Conservation (phyloP, 2,329 filamentous ascomycete genomes). For the Colletotrichum karsti region DNA sequence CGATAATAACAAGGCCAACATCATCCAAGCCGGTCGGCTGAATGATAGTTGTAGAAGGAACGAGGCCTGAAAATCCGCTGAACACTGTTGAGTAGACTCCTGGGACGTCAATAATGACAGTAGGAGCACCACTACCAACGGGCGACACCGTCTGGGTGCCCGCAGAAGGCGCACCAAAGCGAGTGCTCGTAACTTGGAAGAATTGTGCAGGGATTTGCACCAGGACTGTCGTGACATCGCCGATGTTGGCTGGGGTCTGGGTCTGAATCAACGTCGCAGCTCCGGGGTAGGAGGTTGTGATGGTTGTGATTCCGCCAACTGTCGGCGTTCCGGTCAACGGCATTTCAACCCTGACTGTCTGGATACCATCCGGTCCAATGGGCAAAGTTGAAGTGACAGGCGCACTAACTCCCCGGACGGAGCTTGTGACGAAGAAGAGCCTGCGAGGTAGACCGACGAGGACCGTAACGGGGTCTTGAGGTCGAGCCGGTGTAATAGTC, state of each 20-base stretch:
- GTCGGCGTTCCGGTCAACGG: background rate
- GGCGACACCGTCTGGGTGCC: conserved; percentile 6
- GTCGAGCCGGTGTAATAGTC: background rate
- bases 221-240: conserved; percentile 10
- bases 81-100: conserved; percentile 5
- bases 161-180: conserved; percentile 12
- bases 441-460: background rate
- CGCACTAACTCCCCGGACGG: background rate
- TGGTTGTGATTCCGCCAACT: conserved; percentile 2
- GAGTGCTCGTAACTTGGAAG: background rate
- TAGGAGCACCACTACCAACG: background rate
- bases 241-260: background rate
- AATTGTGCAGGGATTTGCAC: conserved; percentile 5
- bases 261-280: conserved; percentile 3
- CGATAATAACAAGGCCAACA: conserved; percentile 7
- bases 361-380: conserved; percentile 3
- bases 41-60: conserved; percentile 3
- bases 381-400: conserved; percentile 1
- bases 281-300: conserved; percentile 7
- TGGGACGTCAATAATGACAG: conserved; percentile 12
- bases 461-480: background rate
- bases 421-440: background rate
- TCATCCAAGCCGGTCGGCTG: background rate
- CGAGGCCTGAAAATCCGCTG: conserved; percentile 11
- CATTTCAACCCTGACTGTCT: conserved; percentile 6